Evolutionary conservation across 2,329 filamentous ascomycete species (phyloP), one percentile per base, ranked within the genome.

Genomic region (Akanthomyces dipterigenus): DNA sequence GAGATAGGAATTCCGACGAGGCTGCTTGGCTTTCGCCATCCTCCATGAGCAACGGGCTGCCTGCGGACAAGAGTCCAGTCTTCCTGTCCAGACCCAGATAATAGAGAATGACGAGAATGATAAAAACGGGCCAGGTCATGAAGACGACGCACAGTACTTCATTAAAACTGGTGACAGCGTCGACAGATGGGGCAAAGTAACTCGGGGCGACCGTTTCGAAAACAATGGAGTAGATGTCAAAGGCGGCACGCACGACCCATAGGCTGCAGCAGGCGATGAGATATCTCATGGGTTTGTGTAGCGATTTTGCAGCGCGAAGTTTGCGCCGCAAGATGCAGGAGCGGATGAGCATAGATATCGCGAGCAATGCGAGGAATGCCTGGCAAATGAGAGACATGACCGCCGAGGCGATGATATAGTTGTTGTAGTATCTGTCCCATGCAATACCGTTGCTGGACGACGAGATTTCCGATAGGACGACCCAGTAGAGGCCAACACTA

Each of bases 21-120:
- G 63, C 24, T 62, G 55, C 22, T 14, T 63, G 43, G 26, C 60
- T 9, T 49, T 61, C 31, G 50, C 55, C 34, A 24, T 50, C 16
- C n/a, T 58, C 18, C 63, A 65, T 63, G 28, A 65, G 63, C 5
- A 64, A 54, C 16, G 66, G 63, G 8, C 67, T 63, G 22, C 48
- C 9, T 4, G 57, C 64, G 0, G 69, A 68, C 67, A 70, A 73
- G 8, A 74, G 42, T 0, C 70, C 71, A 7, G 66, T 66, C 5
- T 53, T 34, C 22, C 66, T 71, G 9, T 65, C 67, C 3, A 50
- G 55, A 1, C 70, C 72, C 3, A 75, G 60, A 8, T 62, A 61
- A 42, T 70, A 72, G 1, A 72, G 60, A 14, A 73, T 36, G 14
- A 53, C 38, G 18, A 67, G 61, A 3, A 70, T 57, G 8, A 67